A percentile compares a stretch with the other conserved stretches of the same genome.
phyloP scores from a whole-genome alignment of 1,284 basidiomycete species.

The Tilletia horrida region DNA sequence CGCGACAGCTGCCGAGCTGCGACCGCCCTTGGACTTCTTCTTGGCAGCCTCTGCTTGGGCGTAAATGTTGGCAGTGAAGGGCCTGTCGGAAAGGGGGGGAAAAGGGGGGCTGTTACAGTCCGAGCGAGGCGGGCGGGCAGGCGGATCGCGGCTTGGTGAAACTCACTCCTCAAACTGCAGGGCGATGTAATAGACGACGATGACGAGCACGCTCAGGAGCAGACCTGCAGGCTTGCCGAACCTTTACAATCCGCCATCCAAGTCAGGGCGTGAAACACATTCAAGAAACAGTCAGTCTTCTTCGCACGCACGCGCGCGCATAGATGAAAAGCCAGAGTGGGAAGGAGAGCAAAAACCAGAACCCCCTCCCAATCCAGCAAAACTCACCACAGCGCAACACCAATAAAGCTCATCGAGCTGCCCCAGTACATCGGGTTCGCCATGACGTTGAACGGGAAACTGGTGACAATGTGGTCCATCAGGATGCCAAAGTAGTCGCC shows the following conservation, averaged over 20 bases:
- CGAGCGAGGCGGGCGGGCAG: too few relatives aligned
- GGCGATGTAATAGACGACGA: conserved; percentile 45
- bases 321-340: neutral
- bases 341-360: neutral
- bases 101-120: too few relatives aligned
- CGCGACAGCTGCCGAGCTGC: neutral
- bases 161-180: conserved; percentile 48
- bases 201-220: conserved; percentile 47
- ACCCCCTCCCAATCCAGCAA: conserved; percentile 4
- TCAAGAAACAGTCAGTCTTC: neutral
- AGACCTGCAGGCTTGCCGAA: conserved; percentile 52
- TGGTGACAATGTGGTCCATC: conserved; percentile 72
- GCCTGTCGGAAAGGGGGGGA: conserved; percentile 26
- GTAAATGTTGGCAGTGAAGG: conserved; percentile 52
- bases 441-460: conserved; percentile 93
- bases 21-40: conserved; percentile 22
- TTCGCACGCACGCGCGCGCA: too few relatives aligned
- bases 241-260: too few relatives aligned
- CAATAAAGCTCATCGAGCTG: conserved; percentile 51
- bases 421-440: conserved; percentile 83
- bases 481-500: conserved; percentile 99
- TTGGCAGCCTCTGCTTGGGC: conserved; percentile 39
- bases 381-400: conserved; percentile 46
- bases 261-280: too few relatives aligned
- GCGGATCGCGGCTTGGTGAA: neutral